A percentile compares a stretch with the other conserved stretches of the same genome.
These are phyloP conservation scores for Populus alba DNA, from an alignment of 345 rosid species.

Conservation along the genomic window DNA sequence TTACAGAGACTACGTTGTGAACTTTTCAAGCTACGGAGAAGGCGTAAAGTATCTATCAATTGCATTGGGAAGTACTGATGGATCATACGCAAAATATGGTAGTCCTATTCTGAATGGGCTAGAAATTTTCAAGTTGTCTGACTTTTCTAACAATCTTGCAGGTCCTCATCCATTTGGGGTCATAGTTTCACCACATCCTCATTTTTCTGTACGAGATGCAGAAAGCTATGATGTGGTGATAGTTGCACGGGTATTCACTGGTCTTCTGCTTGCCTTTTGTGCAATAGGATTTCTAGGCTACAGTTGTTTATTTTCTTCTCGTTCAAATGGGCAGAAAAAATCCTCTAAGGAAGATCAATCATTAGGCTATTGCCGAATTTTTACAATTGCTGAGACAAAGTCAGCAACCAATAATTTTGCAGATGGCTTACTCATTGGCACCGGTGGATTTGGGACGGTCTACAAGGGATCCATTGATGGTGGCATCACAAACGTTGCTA, in stretches of 20 bases:
- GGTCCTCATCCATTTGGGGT: neutral
- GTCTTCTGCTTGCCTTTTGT: accelerated
- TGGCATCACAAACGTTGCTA: neutral
- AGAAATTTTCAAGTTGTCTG: constrained; percentile 15
- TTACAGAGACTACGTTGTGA: constrained; percentile 6
- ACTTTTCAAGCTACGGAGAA: neutral
- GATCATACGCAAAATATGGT: neutral
- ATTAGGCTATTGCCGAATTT: neutral
- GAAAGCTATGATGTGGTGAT: neutral
- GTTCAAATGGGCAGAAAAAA: neutral
- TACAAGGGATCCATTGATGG: constrained; percentile 10
- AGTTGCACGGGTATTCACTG: accelerated
- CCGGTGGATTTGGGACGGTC: constrained; percentile 13
- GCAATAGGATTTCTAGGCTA: neutral
- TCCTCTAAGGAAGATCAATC: neutral
- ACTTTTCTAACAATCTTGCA: constrained; percentile 8
- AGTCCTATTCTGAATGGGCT: constrained; percentile 10
- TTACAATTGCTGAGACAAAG: constrained; percentile 7
- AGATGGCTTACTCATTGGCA: neutral
- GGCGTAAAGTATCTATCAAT: constrained; percentile 5
- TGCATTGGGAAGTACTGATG: neutral
- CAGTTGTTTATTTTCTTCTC: neutral
- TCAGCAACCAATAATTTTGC: constrained; percentile 11
- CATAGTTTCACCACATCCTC: neutral
- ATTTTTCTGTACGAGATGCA: neutral